Evolutionary conservation across 176 grass and related monocot genomes (phyloP).

Genomic region (Eleusine indica): DNA sequence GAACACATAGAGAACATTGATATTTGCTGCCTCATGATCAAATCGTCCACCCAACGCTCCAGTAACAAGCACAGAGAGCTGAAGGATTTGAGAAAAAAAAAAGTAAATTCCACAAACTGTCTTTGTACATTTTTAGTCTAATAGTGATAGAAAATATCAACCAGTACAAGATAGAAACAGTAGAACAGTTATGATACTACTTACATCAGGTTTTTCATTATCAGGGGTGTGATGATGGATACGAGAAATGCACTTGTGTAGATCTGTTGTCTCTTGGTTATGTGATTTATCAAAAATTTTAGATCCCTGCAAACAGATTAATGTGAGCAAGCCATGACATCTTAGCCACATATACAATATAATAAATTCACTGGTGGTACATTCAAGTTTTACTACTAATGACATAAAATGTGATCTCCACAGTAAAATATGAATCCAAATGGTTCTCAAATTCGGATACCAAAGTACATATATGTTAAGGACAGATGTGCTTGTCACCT

Average conservation of each 20-base stretch:
- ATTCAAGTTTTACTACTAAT: slow-evolving; percentile 13
- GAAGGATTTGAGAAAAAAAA: slow-evolving; percentile 21
- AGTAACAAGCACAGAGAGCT: slow-evolving; percentile 67
- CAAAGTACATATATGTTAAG: not conserved
- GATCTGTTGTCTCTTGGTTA: slow-evolving; percentile 78
- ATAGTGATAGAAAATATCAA: slow-evolving; percentile 13
- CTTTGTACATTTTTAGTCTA: not conserved
- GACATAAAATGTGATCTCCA: not conserved
- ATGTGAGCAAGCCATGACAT: slow-evolving; percentile 6
- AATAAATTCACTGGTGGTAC: not conserved
- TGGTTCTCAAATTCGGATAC: not conserved
- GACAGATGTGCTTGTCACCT: not conserved
- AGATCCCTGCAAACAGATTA: slow-evolving; percentile 52
- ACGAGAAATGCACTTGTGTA: slow-evolving; percentile 73
- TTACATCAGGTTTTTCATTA: slow-evolving; percentile 63
- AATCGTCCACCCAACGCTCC: slow-evolving; percentile 81
- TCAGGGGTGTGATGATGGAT: slow-evolving; percentile 49
- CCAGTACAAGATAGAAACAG: not conserved
- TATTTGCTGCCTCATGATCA: slow-evolving; percentile 81
- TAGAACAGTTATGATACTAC: slow-evolving; percentile 5
- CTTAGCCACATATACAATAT: not conserved
- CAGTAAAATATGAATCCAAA: slow-evolving; percentile 4
- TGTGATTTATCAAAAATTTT: slow-evolving; percentile 69
- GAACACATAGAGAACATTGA: slow-evolving; percentile 66
- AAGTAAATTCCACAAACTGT: not conserved